Evolutionary conservation across 805 yeast genomes (phyloP).

Genomic region (Blastobotrys parvus): DNA sequence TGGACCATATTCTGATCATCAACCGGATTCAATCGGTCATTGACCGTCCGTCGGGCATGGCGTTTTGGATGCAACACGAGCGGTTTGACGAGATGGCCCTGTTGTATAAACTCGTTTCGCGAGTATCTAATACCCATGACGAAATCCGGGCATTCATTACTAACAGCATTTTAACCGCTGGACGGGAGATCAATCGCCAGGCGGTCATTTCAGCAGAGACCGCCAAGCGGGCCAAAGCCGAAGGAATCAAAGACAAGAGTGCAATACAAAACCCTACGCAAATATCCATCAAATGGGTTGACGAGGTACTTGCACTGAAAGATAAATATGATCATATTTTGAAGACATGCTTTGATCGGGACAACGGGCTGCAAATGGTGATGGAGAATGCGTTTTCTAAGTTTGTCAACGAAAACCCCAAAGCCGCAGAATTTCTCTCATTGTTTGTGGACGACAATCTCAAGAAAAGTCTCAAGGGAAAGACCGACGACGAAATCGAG

Average conservation of each 20-base stretch:
- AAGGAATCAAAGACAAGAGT: conserved; percentile 10
- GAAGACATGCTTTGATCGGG: conserved; percentile 41
- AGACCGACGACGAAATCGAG: conserved; percentile 39
- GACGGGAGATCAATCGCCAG: conserved; percentile 30
- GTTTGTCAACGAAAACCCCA: conserved; percentile 45
- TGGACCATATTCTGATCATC: conserved; percentile 52
- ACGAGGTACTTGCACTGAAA: conserved; percentile 44
- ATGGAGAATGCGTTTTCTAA: conserved; percentile 55
- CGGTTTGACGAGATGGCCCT: conserved; percentile 36
- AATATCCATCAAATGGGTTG: conserved; percentile 64
- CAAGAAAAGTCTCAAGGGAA: conserved; percentile 41
- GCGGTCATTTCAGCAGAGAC: conserved; percentile 14
- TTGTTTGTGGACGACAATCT: conserved; percentile 51
- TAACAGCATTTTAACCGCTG: conserved; percentile 37
- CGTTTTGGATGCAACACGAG: conserved; percentile 45
- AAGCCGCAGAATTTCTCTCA: conserved; percentile 47
- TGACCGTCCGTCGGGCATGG: conserved; percentile 44
- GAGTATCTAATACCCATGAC: conserved; percentile 46
- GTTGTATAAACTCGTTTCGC: conserved; percentile 41
- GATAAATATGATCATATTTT: conserved; percentile 43
- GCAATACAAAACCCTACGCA: conserved; percentile 28
- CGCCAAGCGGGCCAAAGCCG: conserved; percentile 11
- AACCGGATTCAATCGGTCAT: conserved; percentile 50
- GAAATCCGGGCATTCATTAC: conserved; percentile 40
- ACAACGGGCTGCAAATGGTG: conserved; percentile 38